These are phyloP conservation scores for Pterocarpus macrocarpus DNA, from an alignment of 306 rosid species.

Conservation along the genomic window DNA sequence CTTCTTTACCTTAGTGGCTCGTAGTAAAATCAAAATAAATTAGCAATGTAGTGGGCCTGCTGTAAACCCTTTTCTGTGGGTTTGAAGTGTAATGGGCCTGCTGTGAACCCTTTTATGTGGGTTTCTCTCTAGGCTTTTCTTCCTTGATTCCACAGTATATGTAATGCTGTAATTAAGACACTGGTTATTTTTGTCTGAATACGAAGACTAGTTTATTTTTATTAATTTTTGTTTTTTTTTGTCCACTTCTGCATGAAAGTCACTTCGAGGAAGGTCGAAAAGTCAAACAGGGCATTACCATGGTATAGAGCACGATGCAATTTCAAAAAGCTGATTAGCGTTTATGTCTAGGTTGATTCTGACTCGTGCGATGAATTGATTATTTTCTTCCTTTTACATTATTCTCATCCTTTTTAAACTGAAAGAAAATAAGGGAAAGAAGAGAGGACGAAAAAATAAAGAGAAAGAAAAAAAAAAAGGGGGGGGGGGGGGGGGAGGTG, in stretches of 20 bases:
- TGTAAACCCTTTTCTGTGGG: slow-evolving; percentile 2
- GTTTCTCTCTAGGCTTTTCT: not conserved
- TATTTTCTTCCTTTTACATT: too few relatives aligned
- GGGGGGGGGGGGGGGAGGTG: too few relatives aligned
- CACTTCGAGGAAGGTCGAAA: not conserved
- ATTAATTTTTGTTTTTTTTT: not conserved
- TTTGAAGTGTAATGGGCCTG: not conserved
- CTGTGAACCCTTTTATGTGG: not conserved
- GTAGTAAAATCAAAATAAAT: not conserved
- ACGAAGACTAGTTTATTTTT: not conserved
- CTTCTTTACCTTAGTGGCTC: not conserved
- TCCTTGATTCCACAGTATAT: not conserved
- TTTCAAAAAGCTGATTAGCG: too few relatives aligned
- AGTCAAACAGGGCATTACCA: not conserved
- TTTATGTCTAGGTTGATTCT: not conserved
- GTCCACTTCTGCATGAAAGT: not conserved
- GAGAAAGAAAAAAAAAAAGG: too few relatives aligned
- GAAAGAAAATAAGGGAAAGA: too few relatives aligned
- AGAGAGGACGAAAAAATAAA: too few relatives aligned
- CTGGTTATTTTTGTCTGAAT: not conserved
- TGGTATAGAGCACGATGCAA: too few relatives aligned
- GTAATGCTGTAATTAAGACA: slow-evolving; percentile 5
- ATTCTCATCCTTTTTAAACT: too few relatives aligned
- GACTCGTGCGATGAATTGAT: too few relatives aligned
- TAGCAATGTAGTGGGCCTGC: not conserved